Evolutionary conservation across 352 stramenopile genomes (phyloP).

Genomic region (Pilasporangium apinafurcum): DNA sequence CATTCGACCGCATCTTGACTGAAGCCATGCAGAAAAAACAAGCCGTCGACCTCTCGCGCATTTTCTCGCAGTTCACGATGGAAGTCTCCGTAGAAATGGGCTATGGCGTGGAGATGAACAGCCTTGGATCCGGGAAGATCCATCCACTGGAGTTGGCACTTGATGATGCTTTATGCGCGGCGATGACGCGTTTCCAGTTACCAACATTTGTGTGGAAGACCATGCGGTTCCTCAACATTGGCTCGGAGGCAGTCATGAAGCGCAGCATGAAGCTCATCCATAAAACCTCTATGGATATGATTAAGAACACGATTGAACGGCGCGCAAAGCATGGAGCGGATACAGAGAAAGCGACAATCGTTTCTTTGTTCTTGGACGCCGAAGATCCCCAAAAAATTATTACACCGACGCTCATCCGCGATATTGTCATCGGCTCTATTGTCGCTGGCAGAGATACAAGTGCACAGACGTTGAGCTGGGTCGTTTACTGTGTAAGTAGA

Average conservation of each 20-base stretch:
- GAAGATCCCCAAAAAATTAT: conserved; percentile 4
- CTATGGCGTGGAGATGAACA: conserved; percentile 54
- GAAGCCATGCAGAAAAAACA: background rate
- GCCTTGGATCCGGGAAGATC: conserved; percentile 16
- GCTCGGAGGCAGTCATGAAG: conserved; percentile 22
- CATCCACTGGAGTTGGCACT: conserved; percentile 29
- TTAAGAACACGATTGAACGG: conserved; percentile 31
- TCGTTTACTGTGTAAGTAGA: conserved; percentile 66
- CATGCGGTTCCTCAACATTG: conserved; percentile 22
- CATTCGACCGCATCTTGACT: conserved; percentile 20
- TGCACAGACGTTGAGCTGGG: conserved; percentile 50
- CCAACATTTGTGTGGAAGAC: conserved; percentile 33
- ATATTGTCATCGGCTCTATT: conserved; percentile 71
- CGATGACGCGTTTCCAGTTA: conserved; percentile 31
- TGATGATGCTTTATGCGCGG: conserved; percentile 16
- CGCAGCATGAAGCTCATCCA: conserved; percentile 22
- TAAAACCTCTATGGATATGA: conserved; percentile 30
- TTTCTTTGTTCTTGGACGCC: conserved; percentile 39
- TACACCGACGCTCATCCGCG: conserved; percentile 33
- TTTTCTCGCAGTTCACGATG: conserved; percentile 41
- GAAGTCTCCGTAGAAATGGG: conserved; percentile 67
- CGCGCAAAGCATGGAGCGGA: conserved; percentile 19
- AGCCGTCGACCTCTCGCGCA: conserved; percentile 30
- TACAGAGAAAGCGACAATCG: conserved; percentile 19
- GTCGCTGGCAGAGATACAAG: conserved; percentile 71